Percentiles rank a stretch among this genome's conserved stretches.
Evolutionary conservation across 78 protist genomes (phyloP).

Genomic region (Dictyostelium firmibasis): DNA sequence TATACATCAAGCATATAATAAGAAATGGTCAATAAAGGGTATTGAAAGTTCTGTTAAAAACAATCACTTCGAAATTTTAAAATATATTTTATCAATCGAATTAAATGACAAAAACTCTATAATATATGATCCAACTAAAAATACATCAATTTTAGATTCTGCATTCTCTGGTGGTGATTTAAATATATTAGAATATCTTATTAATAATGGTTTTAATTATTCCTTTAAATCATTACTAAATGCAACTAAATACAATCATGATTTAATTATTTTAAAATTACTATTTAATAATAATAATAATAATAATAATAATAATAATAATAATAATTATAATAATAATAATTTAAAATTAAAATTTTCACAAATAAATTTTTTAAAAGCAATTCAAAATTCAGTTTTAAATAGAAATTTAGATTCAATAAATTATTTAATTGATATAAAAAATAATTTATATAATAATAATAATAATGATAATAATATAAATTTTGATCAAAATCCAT

Average conservation of each 20-base stretch:
- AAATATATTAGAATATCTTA: no score
- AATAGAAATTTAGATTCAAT: not conserved
- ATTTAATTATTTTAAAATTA: no score
- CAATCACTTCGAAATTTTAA: not conserved
- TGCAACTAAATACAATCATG: not conserved
- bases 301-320: not conserved
- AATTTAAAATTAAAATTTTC: not conserved
- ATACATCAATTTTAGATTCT: not conserved
- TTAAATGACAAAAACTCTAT: not conserved
- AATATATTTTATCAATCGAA: not conserved
- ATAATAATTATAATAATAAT: not conserved
- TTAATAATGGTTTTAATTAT: no score
- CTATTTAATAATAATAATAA: not conserved
- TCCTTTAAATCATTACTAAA: not conserved
- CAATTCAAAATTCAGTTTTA: not conserved
- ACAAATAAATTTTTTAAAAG: not conserved
- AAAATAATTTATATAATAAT: no score
- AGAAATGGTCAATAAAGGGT: not conserved
- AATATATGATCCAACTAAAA: not conserved
- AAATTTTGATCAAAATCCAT: no score
- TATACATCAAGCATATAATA: not conserved
- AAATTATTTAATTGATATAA: not conserved
- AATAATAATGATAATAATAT: no score
- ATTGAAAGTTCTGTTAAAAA: not conserved
- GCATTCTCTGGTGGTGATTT: not conserved